Percentiles rank a stretch among this genome's conserved stretches.
phyloP scores from a whole-genome alignment of 306 rosid species.

The Prosopis cineraria region DNA sequence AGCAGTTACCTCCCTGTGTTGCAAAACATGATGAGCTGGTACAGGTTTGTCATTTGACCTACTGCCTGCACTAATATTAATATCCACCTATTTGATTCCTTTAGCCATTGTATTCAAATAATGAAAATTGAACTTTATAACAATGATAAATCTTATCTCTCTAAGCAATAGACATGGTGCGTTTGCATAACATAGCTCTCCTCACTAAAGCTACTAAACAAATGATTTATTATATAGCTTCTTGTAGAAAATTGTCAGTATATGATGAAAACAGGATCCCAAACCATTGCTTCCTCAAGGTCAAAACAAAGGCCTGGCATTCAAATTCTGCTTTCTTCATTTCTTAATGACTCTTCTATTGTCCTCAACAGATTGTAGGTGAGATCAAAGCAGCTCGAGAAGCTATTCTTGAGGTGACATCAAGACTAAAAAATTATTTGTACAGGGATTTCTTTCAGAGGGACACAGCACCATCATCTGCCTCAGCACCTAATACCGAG shows the following conservation, averaged over 20 bases:
- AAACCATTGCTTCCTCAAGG: slow-evolving; percentile 21
- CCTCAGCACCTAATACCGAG: slow-evolving; percentile 50
- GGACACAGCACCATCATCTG: slow-evolving; percentile 57
- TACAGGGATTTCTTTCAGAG: slow-evolving; percentile 76
- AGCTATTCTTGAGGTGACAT: slow-evolving; percentile 93
- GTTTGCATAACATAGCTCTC: slow-evolving; percentile 9
- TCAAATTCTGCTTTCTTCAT: slow-evolving; percentile 28
- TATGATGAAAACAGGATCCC: slow-evolving; percentile 27
- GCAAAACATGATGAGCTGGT: slow-evolving; percentile 75
- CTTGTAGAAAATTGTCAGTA: slow-evolving; percentile 11
- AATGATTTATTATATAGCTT: background rate
- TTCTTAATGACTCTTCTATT: slow-evolving; percentile 31
- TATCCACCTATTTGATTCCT: slow-evolving; percentile 19
- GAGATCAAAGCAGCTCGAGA: slow-evolving; percentile 92
- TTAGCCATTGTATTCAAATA: slow-evolving; percentile 21
- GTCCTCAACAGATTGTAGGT: slow-evolving; percentile 72
- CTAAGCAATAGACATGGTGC: slow-evolving; percentile 24
- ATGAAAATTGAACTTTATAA: slow-evolving; percentile 26
- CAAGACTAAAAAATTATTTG: slow-evolving; percentile 75
- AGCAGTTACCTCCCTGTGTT: slow-evolving; percentile 72
- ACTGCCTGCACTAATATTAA: slow-evolving; percentile 27
- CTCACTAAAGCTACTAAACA: slow-evolving; percentile 8
- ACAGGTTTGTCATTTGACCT: slow-evolving; percentile 69
- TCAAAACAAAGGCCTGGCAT: slow-evolving; percentile 28
- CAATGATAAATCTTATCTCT: slow-evolving; percentile 26